A percentile compares a stretch with the other conserved stretches of the same genome.
Evolutionary conservation across 1,284 basidiomycete genomes (phyloP).

Genomic region (Boletus holoroseus): DNA sequence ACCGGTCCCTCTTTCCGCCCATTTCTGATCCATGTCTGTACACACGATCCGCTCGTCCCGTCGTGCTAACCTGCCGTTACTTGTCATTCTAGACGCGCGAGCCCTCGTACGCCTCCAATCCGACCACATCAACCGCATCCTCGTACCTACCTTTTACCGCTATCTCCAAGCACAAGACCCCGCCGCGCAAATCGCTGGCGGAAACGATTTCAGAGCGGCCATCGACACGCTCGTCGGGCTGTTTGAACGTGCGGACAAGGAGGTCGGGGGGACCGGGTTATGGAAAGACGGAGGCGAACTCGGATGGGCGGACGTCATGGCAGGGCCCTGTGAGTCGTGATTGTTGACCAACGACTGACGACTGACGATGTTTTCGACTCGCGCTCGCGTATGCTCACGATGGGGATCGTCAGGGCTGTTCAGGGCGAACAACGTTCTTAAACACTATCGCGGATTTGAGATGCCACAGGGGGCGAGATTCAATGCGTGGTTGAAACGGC

Average conservation of each 20-base stretch:
- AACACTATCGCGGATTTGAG: constrained; percentile 64
- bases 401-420: constrained; percentile 50
- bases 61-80: background rate
- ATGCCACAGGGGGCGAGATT: constrained; percentile 47
- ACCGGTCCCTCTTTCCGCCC: constrained; percentile 53
- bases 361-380: background rate
- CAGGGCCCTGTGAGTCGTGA: constrained; percentile 60
- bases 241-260: constrained; percentile 53
- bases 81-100: constrained; percentile 44
- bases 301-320: constrained; percentile 66
- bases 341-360: background rate
- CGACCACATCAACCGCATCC: constrained; percentile 58
- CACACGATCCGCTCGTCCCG: background rate
- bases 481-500: constrained; percentile 47
- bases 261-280: constrained; percentile 45
- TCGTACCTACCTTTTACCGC: constrained; percentile 75
- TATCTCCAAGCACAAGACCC: constrained; percentile 70
- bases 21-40: constrained; percentile 54
- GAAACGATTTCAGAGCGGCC: constrained; percentile 53
- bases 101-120: constrained; percentile 64
- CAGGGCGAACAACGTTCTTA: constrained; percentile 59
- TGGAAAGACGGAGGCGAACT: constrained; percentile 56
- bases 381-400: too few species aligned
- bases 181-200: constrained; percentile 50
- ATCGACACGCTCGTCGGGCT: constrained; percentile 52